Base-by-base conservation (phyloP, 306 rosid genomes). In the Cucurbita maxima region DNA sequence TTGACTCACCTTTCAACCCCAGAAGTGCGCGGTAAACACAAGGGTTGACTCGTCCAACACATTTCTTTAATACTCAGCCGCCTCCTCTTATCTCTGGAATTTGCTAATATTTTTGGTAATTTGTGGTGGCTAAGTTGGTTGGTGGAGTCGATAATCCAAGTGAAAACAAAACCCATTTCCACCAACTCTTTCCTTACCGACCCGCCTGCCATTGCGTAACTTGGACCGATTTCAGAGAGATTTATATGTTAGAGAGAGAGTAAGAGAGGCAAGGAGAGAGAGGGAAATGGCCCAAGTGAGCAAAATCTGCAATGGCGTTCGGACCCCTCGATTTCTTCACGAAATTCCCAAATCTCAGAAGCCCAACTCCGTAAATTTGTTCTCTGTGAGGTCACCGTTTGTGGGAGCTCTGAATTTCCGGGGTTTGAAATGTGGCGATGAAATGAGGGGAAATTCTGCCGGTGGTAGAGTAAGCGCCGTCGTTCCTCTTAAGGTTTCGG, bases 301-400 rank as follows among this genome's bases (percentile, higher is more conserved):
- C 84, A 83, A 81, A 89, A 81, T 91, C 77, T 82, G 84, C 75
- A 84, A 74, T 81, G 88, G 89, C 63, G 87, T 86, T 82, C 96
- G 83, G 82, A 66, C 15, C 78, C 48, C 86, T 60, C 82, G 82
- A 63, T 10, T 79, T 82, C 82, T 88, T 5, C 87, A 77, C 8
- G 81, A 76, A 45, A 15, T 81, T 61, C 79, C 88, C 50, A 82
- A 75, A 61, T 67, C 88, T 80, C 79, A 70, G n/a, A 81, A 66
- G 45, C 92, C 89, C 89, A 91, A 81, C 75, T 84, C 85, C 30
- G 68, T 79, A 6, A 82, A 66, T 63, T 84, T 85, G 7, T 36
- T 89, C 71, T 78, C 91, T 16, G 82, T 83, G 81, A 82, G 82
- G 80, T 80, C 96, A 6, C 78, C 68, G 56, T 77, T 82, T 44